Base-by-base conservation (phyloP, 2,329 filamentous ascomycete species). In the Sclerotinia glacialis region DNA sequence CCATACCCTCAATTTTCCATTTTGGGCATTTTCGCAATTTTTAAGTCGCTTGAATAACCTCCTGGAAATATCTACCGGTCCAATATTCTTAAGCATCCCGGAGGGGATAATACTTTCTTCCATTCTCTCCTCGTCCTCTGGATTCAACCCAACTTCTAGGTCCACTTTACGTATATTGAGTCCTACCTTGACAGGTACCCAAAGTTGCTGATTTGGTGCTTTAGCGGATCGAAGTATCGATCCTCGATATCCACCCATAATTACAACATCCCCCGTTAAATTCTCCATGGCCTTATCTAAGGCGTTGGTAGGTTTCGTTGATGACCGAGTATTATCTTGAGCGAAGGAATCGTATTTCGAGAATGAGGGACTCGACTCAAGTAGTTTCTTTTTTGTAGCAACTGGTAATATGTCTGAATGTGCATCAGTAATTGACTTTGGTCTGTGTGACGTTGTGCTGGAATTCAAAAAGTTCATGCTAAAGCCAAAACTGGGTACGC, bases 131-230 rank as follows among this genome's bases (percentile, higher is more conserved):
- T 97, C 94, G 66, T 96, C 93, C 72, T 93, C 89, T 2, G 86
- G 86, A 18, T 90, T 84, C 5, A 97, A 79, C 0, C 93, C 93
- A 12, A 98, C 89, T 76, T 96, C 92, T 5, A 98, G 82, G 75
- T 98, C 92, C 2, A 94, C 93, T 75, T 95, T 97, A 65, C 93
- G 89, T 69, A 97, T 85, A 72, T 96, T 97, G 61, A 98, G 80
- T 0, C 94, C 93, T 37, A 97, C 89, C 78, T 97, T 97, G 74
- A 97, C 89, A 0, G 93, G 93, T 1, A 96, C 91, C 94, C 94
- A 98, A 0, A 97, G 80, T 75, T 96, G 92, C n/a, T 92, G 87
- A 74, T 94, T 87, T 5, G 91, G 87, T 5, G 91, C 85, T 69
- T 92, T 88, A 14, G 92, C 89, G 14, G 92, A 96, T 40, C 93